Evolutionary conservation across 78 protist genomes (phyloP), one percentile per base, ranked within the genome.

Genomic region (Cyanophora paradoxa): DNA sequence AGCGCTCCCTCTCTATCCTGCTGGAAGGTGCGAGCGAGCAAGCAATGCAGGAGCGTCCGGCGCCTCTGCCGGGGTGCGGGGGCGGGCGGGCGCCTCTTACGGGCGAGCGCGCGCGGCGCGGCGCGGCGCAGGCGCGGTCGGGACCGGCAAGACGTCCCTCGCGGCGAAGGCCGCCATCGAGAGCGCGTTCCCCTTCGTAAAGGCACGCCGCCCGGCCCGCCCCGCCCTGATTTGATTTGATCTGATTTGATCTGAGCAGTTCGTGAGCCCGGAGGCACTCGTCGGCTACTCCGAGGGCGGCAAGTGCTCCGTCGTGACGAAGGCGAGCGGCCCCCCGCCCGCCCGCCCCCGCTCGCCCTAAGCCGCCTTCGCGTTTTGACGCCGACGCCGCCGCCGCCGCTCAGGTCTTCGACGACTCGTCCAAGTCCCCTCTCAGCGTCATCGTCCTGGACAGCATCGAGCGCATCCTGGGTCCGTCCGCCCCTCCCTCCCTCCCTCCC

Each of bases 371-470:
- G n/a, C n/a, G n/a, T n/a, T n/a, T n/a, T n/a, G n/a, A n/a, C n/a
- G n/a, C n/a, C n/a, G n/a, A n/a, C n/a, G n/a, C n/a, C n/a, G n/a
- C n/a, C n/a, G n/a, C n/a, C n/a, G n/a, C n/a, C n/a, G 26, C 40
- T 13, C 3, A 75, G 70, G 82, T 88, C 17, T 97, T 97, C 63
- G 98, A 97, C 59, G 98, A 96, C 83, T 91, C 99, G 46, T 90
- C 90, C 85, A 88, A 84, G 77, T 93, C 98, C 56, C 94, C 92
- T 50, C n/a, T 87, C 54, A 46, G 84, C 48, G 63, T 89, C 26
- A 69, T 97, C 40, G 81, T 97, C 22, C 76, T 97, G 34, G 99
- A 97, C 73, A 90, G 93, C 74, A 31, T 95, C 44, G 99, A 97
- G 85, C 88, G 96, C 28, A 68, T 97, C 57, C 56, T 97, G 42